A percentile compares a stretch with the other conserved stretches of the same genome.
Evolutionary conservation across 2,329 filamentous ascomycete species (phyloP).

Genomic region (Kalaharituber pfeilii): DNA sequence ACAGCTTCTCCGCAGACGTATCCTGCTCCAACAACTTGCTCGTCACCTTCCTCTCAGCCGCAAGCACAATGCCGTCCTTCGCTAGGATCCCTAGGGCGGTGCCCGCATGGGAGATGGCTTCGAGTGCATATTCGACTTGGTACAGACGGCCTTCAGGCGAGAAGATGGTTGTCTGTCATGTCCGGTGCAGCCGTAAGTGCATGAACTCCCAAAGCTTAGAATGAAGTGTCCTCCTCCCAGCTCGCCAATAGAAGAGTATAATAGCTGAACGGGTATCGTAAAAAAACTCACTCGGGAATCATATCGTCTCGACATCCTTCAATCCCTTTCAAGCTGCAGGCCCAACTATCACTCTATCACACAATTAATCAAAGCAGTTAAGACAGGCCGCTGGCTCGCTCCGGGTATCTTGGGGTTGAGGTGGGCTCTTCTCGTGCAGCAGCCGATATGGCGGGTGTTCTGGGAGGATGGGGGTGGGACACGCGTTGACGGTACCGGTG

Average conservation of each 20-base stretch:
- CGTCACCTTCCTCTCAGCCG: conserved; percentile 95
- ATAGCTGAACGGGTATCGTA: neutral
- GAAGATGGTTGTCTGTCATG: conserved; percentile 85
- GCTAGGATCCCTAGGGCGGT: conserved; percentile 93
- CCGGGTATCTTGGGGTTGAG: neutral
- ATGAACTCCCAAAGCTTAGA: conserved; percentile 9
- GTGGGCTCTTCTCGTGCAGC: no score
- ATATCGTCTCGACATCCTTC: conserved; percentile 77
- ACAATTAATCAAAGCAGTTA: no score
- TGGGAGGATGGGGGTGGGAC: no score
- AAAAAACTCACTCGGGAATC: conserved; percentile 65
- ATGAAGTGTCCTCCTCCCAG: neutral
- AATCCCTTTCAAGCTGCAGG: no score
- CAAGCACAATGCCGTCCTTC: conserved; percentile 94
- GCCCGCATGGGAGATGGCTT: conserved; percentile 95
- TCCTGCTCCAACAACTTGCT: conserved; percentile 99
- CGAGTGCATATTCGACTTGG: conserved; percentile 97
- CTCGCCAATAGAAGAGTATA: neutral
- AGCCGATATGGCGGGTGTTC: no score
- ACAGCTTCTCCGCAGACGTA: conserved; percentile 98
- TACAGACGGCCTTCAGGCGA: conserved; percentile 96
- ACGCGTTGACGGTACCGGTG: no score
- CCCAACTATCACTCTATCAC: no score
- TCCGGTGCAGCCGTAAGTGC: neutral
- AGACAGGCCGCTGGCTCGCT: no score